Base-by-base conservation (phyloP, 306 rosid genomes). In the Alnus glutinosa region DNA sequence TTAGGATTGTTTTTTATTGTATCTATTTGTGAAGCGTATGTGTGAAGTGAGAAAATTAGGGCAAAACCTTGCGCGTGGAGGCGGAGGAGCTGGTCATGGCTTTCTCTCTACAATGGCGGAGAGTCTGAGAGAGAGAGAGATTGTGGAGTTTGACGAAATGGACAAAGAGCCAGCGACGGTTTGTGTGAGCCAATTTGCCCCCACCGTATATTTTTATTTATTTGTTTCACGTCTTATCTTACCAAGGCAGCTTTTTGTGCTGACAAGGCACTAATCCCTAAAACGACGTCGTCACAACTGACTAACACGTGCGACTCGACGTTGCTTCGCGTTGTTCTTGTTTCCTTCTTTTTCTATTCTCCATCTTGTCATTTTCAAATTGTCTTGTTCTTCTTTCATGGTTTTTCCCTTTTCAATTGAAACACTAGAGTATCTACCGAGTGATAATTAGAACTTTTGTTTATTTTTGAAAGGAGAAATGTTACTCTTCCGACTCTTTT, bases 41-140 rank as follows among this genome's bases (percentile, higher is more conserved):
- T 10, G 44, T 0, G 85, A 16, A 5, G 15, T 28, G 46, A 51
- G 8, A 18, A 52, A 64, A 51, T 81, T 68, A 75, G 84, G 83
- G 83, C 13, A 11, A 68, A 85, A 95, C 99, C 99, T 96, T 93
- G 86, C 97, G 97, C 64, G 96, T 80, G 73, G 88, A 57, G 86
- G 88, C 89, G 49, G 99, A 96, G 83, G 99, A 96, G 86, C 99
- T 86, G 57, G 99, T 91, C 99, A 96, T 94, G 91, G 75, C 83
- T 73, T 64, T 74, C 37, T 37, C 70, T 68, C 86, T 55, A 83
- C 59, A 61, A 61, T 48, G 84, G 69, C 36, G 62, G 88, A 75
- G 79, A 59, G 67, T 51, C 52, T 70, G 78, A 23, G 83, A 75
- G 80, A 67, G 64, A 75, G 70, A 71, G 47, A 79, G 74, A 74